A percentile compares a stretch with the other conserved stretches of the same genome.
phyloP scores from a whole-genome alignment of 768 basidiomycete species.

The Mycena kentingensis region DNA sequence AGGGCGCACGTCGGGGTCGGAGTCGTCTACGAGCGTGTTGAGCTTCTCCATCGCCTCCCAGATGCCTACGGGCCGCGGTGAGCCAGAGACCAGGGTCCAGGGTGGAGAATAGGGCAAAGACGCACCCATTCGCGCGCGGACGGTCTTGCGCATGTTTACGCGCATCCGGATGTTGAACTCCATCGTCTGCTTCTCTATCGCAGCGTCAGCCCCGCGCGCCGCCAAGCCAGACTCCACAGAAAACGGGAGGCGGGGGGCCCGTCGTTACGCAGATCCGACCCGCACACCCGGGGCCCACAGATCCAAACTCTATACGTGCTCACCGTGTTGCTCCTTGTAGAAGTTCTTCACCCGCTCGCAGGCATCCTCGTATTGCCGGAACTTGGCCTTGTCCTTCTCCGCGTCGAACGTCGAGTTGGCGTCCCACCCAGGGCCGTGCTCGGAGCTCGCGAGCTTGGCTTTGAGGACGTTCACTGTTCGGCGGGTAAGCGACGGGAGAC shows the following conservation, averaged over 20 bases:
- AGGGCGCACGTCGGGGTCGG: constrained; percentile 79
- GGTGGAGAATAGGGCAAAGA: not conserved
- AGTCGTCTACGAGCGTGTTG: constrained; percentile 85
- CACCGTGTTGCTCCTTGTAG: constrained; percentile 82
- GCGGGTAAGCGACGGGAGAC: not conserved
- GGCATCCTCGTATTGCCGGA: constrained; percentile 74
- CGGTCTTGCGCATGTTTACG: constrained; percentile 66
- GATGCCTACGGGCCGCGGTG: constrained; percentile 37
- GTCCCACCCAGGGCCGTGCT: no score
- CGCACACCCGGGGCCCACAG: constrained; percentile 17
- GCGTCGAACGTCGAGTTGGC: constrained; percentile 59
- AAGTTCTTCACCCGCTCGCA: constrained; percentile 79
- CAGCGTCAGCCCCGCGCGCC: no score
- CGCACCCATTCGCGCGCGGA: constrained; percentile 70
- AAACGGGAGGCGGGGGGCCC: not conserved
- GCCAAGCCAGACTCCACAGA: no score
- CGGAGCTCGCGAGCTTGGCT: no score
- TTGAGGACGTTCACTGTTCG: constrained; percentile 68
- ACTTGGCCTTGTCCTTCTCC: constrained; percentile 63
- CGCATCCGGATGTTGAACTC: constrained; percentile 81
- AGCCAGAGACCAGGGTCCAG: not conserved
- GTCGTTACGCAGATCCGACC: not conserved
- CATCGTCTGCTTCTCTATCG: constrained; percentile 81
- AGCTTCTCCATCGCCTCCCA: constrained; percentile 90
- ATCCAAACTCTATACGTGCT: no score